phyloP scores from a whole-genome alignment of 352 stramenopile genomes.

The Elongisporangium prolatum region DNA sequence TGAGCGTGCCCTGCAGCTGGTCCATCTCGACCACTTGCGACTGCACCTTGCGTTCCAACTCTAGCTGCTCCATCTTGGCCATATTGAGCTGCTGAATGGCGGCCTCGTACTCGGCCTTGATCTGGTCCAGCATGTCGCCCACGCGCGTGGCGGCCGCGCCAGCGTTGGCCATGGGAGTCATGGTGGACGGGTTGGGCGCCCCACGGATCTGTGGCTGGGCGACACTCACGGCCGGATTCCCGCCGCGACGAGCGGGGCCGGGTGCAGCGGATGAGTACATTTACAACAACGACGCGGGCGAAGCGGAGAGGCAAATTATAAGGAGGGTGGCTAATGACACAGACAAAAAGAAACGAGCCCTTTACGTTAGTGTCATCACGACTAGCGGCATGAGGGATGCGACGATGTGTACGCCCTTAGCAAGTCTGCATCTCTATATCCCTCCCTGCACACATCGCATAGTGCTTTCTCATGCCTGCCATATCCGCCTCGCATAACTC shows the following conservation, averaged over 20 bases:
- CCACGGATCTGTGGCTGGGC: conserved; percentile 58
- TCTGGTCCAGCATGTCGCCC: conserved; percentile 79
- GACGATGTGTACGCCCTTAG: background rate
- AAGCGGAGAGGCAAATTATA: conserved; percentile 1
- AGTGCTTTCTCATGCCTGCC: background rate
- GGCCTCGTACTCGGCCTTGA: conserved; percentile 81
- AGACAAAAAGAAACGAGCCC: background rate
- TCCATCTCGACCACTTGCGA: conserved; percentile 86
- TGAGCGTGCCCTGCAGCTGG: conserved; percentile 85
- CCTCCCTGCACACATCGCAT: background rate
- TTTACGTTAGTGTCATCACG: background rate
- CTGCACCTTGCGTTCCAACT: conserved; percentile 85
- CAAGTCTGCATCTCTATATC: background rate
- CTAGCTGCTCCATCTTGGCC: conserved; percentile 85
- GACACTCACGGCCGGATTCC: conserved; percentile 59
- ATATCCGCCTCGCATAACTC: background rate
- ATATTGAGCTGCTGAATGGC: conserved; percentile 85
- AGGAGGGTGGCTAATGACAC: background rate
- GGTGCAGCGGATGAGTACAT: conserved; percentile 76
- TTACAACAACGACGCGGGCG: conserved; percentile 1
- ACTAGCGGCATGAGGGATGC: background rate
- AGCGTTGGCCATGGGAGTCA: conserved; percentile 39
- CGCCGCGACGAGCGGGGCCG: conserved; percentile 47
- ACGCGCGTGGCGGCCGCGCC: conserved; percentile 48
- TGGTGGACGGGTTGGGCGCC: conserved; percentile 33